Percentiles rank a stretch among this genome's conserved stretches.
These are phyloP conservation scores for Teratosphaeria zuluensis DNA, from an alignment of 2,329 filamentous ascomycete genomes.

Conservation along the genomic window DNA sequence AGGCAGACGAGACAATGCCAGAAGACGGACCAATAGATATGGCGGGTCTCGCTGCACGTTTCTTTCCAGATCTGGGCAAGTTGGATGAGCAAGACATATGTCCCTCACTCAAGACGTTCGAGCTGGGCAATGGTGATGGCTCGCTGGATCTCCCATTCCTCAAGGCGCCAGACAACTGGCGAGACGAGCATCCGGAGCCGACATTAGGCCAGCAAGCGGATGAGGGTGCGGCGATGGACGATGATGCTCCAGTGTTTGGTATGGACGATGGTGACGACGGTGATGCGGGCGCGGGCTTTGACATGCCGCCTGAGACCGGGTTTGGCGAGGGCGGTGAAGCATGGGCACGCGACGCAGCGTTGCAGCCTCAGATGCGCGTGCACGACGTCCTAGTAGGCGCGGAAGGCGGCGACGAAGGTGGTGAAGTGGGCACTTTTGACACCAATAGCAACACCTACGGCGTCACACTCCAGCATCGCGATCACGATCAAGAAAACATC, in stretches of 20 bases:
- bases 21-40: constrained; percentile 72
- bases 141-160: constrained; percentile 86
- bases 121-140: constrained; percentile 75
- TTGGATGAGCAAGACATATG: constrained; percentile 87
- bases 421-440: constrained; percentile 48
- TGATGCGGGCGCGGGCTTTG: constrained; percentile 51
- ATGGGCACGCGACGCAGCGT: constrained; percentile 83
- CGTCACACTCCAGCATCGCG: constrained; percentile 62
- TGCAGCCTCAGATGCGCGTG: constrained; percentile 77
- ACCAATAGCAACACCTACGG: constrained; percentile 58
- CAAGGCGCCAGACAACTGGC: constrained; percentile 75
- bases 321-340: constrained; percentile 95
- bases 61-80: constrained; percentile 70
- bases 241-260: constrained; percentile 37
- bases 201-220: constrained; percentile 42
- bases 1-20: constrained; percentile 28
- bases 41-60: constrained; percentile 60
- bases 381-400: constrained; percentile 51
- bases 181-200: constrained; percentile 45
- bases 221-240: constrained; percentile 32
- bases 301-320: constrained; percentile 57
- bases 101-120: constrained; percentile 87
- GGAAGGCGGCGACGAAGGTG: constrained; percentile 38
- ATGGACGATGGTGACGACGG: constrained; percentile 75
- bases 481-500: constrained; percentile 80